These are phyloP conservation scores for Fusarium sp. DNA, from an alignment of 2,329 filamentous ascomycete genomes.

Conservation along the genomic window DNA sequence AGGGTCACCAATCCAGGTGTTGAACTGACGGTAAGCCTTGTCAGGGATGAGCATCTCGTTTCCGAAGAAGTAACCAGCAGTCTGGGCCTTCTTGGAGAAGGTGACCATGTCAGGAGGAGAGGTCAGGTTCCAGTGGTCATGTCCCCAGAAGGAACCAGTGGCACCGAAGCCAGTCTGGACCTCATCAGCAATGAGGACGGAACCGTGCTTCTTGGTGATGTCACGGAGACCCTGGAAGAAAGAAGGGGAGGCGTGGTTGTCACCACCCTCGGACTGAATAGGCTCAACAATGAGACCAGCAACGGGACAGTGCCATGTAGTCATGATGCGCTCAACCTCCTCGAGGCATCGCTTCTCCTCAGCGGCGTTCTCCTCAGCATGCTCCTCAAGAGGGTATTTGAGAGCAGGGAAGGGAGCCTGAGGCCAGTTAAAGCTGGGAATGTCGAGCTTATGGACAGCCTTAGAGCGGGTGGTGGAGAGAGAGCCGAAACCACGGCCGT, in stretches of 20 bases:
- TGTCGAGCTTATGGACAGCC: constrained; percentile 88
- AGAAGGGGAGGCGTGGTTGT: constrained; percentile 84
- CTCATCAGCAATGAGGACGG: constrained; percentile 86
- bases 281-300: constrained; percentile 84
- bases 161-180: constrained; percentile 86
- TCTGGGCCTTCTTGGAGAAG: constrained; percentile 90
- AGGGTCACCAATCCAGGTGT: constrained; percentile 90
- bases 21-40: constrained; percentile 89
- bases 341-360: constrained; percentile 82
- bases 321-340: constrained; percentile 81
- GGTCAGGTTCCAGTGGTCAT: constrained; percentile 84
- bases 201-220: constrained; percentile 77
- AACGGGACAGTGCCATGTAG: constrained; percentile 76
- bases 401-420: constrained; percentile 84
- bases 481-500: constrained; percentile 84
- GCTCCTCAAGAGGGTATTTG: constrained; percentile 82
- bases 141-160: constrained; percentile 91
- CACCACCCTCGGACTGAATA: constrained; percentile 86
- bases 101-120: constrained; percentile 88
- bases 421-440: constrained; percentile 90
- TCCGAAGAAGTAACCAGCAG: constrained; percentile 86
- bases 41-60: constrained; percentile 82
- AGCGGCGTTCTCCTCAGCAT: constrained; percentile 77
- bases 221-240: constrained; percentile 85
- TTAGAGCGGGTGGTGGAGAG: constrained; percentile 86